These are phyloP conservation scores for Tylopilus intermedius DNA, from an alignment of 768 basidiomycete species.

Conservation along the genomic window DNA sequence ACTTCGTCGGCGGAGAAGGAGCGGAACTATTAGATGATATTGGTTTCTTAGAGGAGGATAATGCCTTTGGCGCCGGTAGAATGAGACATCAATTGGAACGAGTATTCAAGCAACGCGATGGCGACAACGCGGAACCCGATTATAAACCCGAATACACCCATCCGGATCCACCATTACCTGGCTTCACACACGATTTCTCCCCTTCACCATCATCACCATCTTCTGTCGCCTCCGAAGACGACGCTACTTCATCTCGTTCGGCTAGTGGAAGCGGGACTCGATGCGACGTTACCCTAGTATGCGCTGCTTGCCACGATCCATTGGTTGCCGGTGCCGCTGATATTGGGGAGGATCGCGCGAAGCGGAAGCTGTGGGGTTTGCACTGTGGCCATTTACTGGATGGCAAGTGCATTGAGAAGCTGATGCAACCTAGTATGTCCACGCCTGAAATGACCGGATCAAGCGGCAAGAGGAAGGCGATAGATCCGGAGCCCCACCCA, in stretches of 20 bases:
- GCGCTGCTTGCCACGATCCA: conserved; percentile 62
- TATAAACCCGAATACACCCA: conserved; percentile 66
- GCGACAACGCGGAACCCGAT: conserved; percentile 30
- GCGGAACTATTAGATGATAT: conserved; percentile 14
- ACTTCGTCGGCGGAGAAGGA: conserved; percentile 14
- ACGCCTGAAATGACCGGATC: conserved; percentile 8
- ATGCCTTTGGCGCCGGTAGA: conserved; percentile 9
- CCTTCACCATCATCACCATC: conserved; percentile 29
- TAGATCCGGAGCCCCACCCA: conserved; percentile 1
- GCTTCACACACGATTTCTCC: conserved; percentile 66
- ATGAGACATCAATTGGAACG: conserved; percentile 20
- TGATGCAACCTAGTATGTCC: conserved; percentile 43
- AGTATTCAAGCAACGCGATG: conserved; percentile 20
- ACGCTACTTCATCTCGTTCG: conserved; percentile 23
- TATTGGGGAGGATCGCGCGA: conserved; percentile 42
- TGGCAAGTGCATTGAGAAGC: conserved; percentile 61
- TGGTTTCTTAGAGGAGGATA: conserved; percentile 9
- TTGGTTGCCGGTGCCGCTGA: conserved; percentile 50
- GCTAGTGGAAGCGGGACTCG: conserved; percentile 26
- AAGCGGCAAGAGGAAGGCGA: conserved; percentile 12
- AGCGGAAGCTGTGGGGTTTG: conserved; percentile 60
- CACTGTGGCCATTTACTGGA: conserved; percentile 77
- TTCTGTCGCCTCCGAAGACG: conserved; percentile 41
- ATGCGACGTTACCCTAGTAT: conserved; percentile 49
- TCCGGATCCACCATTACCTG: conserved; percentile 47